phyloP scores from a whole-genome alignment of 164 flowering plant species.

The Macadamia integrifolia region DNA sequence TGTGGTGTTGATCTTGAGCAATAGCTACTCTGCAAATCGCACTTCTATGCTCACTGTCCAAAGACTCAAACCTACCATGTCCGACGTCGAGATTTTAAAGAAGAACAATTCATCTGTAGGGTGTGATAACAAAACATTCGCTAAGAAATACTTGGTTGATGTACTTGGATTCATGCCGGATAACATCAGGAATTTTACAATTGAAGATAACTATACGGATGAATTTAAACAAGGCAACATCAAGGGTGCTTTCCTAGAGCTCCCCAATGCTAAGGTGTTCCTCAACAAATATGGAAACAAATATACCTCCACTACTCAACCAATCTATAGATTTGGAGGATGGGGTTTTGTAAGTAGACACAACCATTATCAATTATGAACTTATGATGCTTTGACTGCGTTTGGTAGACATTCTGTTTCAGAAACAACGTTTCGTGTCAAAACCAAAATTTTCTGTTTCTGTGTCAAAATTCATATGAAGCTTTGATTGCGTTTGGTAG shows the following conservation, averaged over 20 bases:
- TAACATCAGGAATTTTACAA: not conserved
- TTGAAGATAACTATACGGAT: not conserved
- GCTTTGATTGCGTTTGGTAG: too few relatives aligned
- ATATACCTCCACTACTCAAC: constrained; percentile 1
- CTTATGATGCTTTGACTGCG: too few relatives aligned
- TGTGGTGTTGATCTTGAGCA: constrained; percentile 27
- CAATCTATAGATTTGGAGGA: constrained; percentile 6
- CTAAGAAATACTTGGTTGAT: constrained; percentile 18
- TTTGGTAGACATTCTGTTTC: too few relatives aligned
- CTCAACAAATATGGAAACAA: constrained; percentile 1
- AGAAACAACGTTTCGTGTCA: too few relatives aligned
- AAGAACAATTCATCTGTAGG: constrained; percentile 23
- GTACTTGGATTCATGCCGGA: constrained; percentile 14
- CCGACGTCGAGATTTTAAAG: constrained; percentile 17
- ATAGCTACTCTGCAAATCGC: constrained; percentile 46
- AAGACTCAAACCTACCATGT: constrained; percentile 25
- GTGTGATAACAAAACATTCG: constrained; percentile 34
- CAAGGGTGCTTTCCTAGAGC: constrained; percentile 9
- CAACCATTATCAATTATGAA: not conserved
- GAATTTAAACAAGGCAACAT: not conserved
- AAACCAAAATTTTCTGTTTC: too few relatives aligned
- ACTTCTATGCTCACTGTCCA: constrained; percentile 44
- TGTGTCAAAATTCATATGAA: too few relatives aligned
- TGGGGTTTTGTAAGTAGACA: not conserved
- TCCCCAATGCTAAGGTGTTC: constrained; percentile 6